phyloP scores from a whole-genome alignment of 2,329 filamentous ascomycete species.

The Fonsecaea pugnacius region DNA sequence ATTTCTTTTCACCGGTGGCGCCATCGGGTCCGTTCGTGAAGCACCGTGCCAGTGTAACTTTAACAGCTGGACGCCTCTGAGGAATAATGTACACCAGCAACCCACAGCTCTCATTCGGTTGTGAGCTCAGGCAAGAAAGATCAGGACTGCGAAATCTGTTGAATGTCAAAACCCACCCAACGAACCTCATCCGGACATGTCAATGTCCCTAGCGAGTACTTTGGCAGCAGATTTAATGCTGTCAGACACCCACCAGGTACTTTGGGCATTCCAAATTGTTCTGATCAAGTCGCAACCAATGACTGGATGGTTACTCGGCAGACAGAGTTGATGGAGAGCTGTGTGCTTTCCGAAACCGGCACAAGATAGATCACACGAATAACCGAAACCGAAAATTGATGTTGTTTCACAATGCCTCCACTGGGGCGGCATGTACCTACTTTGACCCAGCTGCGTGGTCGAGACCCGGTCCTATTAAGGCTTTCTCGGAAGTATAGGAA shows the following conservation, averaged over 20 bases:
- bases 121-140: neutral
- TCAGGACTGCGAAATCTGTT: neutral
- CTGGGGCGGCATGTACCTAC: slow-evolving; percentile 7
- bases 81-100: neutral
- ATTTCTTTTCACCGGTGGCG: neutral
- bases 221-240: slow-evolving; percentile 19
- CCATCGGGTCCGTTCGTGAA: neutral
- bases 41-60: neutral
- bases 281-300: slow-evolving; percentile 8
- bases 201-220: slow-evolving; percentile 14
- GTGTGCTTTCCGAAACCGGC: slow-evolving; percentile 19
- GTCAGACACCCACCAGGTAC: slow-evolving; percentile 17
- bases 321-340: neutral
- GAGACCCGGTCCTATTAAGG: neutral
- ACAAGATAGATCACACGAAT: slow-evolving; percentile 16
- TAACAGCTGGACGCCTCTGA: neutral
- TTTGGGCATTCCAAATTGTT: slow-evolving; percentile 22
- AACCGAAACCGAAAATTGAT: slow-evolving; percentile 22
- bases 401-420: slow-evolving; percentile 27
- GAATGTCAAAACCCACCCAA: neutral
- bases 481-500: neutral
- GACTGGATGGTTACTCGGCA: neutral
- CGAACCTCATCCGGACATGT: neutral
- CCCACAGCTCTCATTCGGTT: neutral
- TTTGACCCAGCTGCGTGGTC: slow-evolving; percentile 10